phyloP scores from a whole-genome alignment of 495 filamentous ascomycete species.

The Aspergillus carlsbadensis region DNA sequence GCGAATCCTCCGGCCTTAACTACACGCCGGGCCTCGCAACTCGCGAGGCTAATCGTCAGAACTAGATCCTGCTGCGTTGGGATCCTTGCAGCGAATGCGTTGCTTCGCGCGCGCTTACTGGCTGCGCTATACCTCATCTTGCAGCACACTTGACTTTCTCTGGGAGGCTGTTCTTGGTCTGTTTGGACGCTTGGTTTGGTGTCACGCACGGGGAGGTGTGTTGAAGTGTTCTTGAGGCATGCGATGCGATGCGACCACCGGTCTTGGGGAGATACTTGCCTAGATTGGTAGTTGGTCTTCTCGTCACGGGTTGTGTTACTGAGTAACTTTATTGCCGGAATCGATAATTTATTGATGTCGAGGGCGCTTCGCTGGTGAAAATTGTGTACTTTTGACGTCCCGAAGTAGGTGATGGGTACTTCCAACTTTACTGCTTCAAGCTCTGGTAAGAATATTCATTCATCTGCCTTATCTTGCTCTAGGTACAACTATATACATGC shows the following conservation, averaged over 20 bases:
- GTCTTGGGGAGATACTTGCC: neutral
- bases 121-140: neutral
- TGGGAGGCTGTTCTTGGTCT: too few relatives aligned
- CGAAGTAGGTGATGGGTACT: neutral
- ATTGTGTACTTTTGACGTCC: neutral
- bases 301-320: neutral
- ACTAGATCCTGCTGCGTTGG: neutral
- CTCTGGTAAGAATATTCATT: neutral
- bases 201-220: too few relatives aligned
- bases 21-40: neutral
- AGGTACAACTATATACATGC: conserved; percentile 15
- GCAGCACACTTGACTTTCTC: neutral
- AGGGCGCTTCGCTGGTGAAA: too few relatives aligned
- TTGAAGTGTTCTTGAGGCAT: too few relatives aligned
- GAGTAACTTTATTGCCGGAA: too few relatives aligned
- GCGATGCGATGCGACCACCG: too few relatives aligned
- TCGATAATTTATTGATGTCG: too few relatives aligned
- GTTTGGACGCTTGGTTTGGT: too few relatives aligned
- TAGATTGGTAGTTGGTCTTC: neutral
- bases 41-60: neutral
- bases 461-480: neutral
- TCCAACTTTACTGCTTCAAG: neutral
- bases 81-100: conserved; percentile 6
- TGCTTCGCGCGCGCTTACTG: neutral
- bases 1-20: conserved; percentile 4